Percentiles rank a stretch among this genome's conserved stretches.
Conservation (phyloP, 805 yeast species). For the Grigorovia humatica region DNA sequence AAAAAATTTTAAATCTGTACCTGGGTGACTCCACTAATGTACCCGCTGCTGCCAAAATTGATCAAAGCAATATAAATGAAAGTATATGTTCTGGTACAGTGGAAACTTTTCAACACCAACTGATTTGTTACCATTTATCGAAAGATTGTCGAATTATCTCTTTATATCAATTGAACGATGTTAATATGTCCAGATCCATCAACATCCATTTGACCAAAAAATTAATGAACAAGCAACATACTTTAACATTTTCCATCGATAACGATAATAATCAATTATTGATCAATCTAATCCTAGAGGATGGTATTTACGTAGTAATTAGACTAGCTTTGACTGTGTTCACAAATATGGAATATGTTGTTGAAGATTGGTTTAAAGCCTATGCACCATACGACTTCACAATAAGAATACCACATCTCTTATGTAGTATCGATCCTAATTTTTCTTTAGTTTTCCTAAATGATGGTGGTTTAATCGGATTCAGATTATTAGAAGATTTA, state of each 20-base stretch:
- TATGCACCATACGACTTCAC: slow-evolving; percentile 60
- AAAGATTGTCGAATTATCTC: slow-evolving; percentile 12
- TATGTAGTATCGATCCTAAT: slow-evolving; percentile 36
- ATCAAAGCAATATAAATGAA: slow-evolving; percentile 2
- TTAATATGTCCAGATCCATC: slow-evolving; percentile 14
- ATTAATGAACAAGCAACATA: slow-evolving; percentile 19
- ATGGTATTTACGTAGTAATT: slow-evolving; percentile 17
- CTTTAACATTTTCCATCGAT: slow-evolving; percentile 8
- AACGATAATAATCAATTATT: slow-evolving; percentile 3
- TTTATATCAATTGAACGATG: slow-evolving; percentile 16
- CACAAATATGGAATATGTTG: slow-evolving; percentile 4
- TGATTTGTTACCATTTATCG: slow-evolving; percentile 22
- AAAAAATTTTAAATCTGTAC: slow-evolving; percentile 13
- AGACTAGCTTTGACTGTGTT: slow-evolving; percentile 18
- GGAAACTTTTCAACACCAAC: slow-evolving; percentile 10
- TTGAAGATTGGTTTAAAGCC: slow-evolving; percentile 50
- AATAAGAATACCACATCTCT: slow-evolving; percentile 43
- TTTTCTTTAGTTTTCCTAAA: slow-evolving; percentile 48
- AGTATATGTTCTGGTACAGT: slow-evolving; percentile 17
- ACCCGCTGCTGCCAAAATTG: background rate
- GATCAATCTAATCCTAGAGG: slow-evolving; percentile 19
- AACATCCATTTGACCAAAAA: slow-evolving; percentile 17
- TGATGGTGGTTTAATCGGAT: slow-evolving; percentile 70
- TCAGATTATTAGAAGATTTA: slow-evolving; percentile 23
- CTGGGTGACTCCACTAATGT: slow-evolving; percentile 6